Evolutionary conservation across 1,284 basidiomycete genomes (phyloP).

Genomic region (Thecaphora thlaspeos): DNA sequence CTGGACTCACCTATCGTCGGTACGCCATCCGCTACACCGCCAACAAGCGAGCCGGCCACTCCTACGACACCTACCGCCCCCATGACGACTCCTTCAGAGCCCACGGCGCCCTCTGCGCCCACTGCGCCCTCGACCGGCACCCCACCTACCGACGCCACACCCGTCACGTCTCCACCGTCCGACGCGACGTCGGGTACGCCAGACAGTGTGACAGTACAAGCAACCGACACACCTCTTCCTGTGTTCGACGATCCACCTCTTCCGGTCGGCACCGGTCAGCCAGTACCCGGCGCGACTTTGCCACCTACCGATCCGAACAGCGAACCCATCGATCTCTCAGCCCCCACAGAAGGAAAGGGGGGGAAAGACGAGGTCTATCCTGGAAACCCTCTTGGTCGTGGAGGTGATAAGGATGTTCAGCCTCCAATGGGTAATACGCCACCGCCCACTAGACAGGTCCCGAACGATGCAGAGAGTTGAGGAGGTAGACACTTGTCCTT

Average conservation of each 20-base stretch:
- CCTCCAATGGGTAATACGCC: constrained; percentile 29
- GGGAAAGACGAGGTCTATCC: constrained; percentile 21
- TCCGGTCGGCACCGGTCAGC: constrained; percentile 5
- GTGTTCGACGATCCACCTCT: no score
- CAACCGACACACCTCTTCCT: no score
- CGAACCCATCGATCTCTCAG: constrained; percentile 9
- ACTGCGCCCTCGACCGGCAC: constrained; percentile 1
- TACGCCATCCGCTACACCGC: constrained; percentile 2
- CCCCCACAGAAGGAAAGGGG: constrained; percentile 16
- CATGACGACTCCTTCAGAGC: not conserved
- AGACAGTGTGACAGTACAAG: no score
- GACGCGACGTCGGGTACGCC: not conserved
- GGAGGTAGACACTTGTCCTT: no score
- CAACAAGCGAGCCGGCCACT: not conserved
- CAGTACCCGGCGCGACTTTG: constrained; percentile 27
- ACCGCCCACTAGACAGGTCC: constrained; percentile 16
- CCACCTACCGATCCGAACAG: constrained; percentile 22
- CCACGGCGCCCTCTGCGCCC: not conserved
- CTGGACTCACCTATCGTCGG: constrained; percentile 1
- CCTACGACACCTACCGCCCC: constrained; percentile 9
- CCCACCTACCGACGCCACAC: not conserved
- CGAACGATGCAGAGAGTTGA: constrained; percentile 33
- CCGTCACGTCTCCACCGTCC: not conserved
- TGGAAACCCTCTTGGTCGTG: constrained; percentile 17
- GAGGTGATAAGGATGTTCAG: constrained; percentile 10